Evolutionary conservation across 2,329 filamentous ascomycete species (phyloP).

Genomic region (Lachnellula hyalina): DNA sequence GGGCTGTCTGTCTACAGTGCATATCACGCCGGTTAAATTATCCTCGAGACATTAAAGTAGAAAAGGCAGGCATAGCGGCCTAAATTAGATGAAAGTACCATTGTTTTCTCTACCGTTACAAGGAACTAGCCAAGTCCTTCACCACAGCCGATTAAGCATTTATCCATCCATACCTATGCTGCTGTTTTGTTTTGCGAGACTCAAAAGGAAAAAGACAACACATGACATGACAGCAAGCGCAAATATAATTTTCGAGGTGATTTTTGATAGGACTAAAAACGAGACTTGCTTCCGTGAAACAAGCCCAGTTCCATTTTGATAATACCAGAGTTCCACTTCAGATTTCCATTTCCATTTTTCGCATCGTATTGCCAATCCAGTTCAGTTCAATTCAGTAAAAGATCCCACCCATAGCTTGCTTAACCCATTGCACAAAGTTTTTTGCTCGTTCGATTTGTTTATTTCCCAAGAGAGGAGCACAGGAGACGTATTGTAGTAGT

Average conservation of each 20-base stretch:
- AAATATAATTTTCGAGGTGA: neutral
- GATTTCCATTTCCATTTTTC: neutral
- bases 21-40: too few species aligned
- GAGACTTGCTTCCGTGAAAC: neutral
- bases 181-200: neutral
- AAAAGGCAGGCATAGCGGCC: neutral
- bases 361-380: neutral
- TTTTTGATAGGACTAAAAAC: neutral
- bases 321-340: neutral
- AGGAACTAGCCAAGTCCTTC: neutral
- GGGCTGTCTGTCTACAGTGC: too few species aligned
- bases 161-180: neutral
- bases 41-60: neutral
- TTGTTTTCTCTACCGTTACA: neutral
- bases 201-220: too few species aligned
- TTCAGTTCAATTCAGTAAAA: neutral
- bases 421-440: slow-evolving; percentile 1
- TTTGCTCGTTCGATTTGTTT: slow-evolving; percentile 6
- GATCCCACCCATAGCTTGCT: neutral
- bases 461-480: slow-evolving; percentile 1
- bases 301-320: neutral
- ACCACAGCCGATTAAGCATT: neutral
- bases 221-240: neutral
- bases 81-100: neutral
- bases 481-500: slow-evolving; percentile 9